Conservation (phyloP, 164 flowering plant genomes). For the Chloranthus sessilifolius region DNA sequence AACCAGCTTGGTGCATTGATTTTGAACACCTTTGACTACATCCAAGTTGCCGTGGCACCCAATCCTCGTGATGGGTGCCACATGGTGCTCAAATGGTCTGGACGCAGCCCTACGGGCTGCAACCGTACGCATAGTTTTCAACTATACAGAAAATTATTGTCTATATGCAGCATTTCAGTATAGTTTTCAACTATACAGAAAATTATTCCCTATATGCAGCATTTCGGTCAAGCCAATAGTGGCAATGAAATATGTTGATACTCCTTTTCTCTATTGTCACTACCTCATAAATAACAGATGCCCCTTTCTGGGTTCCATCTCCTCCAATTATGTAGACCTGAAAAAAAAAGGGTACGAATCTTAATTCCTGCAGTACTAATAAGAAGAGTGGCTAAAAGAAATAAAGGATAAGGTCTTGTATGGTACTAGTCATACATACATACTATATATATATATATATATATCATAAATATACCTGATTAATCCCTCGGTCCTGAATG, state of each 20-base stretch:
- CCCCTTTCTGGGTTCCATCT: slow-evolving; percentile 89
- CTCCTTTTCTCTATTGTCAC: background rate
- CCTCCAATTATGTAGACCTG: slow-evolving; percentile 89
- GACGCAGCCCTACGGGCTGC: no score
- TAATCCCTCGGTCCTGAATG: slow-evolving; percentile 86
- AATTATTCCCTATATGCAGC: background rate
- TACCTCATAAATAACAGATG: slow-evolving; percentile 74
- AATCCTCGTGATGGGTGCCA: no score
- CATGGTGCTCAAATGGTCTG: no score
- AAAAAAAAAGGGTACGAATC: background rate
- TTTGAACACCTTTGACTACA: no score
- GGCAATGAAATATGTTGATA: background rate
- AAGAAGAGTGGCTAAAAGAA: background rate
- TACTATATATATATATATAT: no score
- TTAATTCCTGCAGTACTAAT: background rate
- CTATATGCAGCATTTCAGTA: background rate
- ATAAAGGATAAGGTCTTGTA: background rate
- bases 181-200: background rate
- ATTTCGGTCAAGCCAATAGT: background rate
- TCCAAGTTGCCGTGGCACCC: no score
- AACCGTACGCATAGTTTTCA: no score
- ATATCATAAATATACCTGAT: slow-evolving; percentile 47
- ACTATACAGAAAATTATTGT: background rate
- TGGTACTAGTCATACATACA: background rate
- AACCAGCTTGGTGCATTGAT: no score